Percentiles rank a stretch among this genome's conserved stretches.
Conservation (phyloP, 2,329 filamentous ascomycete genomes). For the Neopestalotiopsis sp. region DNA sequence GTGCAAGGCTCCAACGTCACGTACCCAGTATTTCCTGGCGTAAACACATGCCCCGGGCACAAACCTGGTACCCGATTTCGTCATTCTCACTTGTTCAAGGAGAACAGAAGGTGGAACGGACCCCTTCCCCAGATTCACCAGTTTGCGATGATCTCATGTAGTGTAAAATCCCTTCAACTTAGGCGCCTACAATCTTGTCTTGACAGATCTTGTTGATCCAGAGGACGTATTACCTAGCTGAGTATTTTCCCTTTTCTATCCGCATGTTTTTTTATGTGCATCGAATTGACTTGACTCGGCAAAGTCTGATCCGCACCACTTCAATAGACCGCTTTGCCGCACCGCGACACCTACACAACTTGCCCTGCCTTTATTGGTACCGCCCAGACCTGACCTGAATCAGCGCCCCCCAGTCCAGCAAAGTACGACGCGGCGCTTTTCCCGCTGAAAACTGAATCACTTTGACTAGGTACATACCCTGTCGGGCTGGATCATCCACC, state of each 20-base stretch:
- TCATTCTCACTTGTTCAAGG: background rate
- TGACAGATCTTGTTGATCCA: background rate
- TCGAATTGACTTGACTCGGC: background rate
- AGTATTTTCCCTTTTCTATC: background rate
- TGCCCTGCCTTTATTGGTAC: background rate
- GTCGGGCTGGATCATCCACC: constrained; percentile 4
- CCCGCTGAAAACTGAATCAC: constrained; percentile 11
- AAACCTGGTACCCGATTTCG: background rate
- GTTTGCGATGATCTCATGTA: background rate
- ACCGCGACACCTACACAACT: background rate
- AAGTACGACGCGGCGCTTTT: background rate
- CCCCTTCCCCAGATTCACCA: background rate
- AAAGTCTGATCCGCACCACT: background rate
- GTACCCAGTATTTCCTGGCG: no score
- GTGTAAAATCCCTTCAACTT: background rate
- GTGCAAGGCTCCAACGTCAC: no score
- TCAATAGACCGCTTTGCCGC: background rate
- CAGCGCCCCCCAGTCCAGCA: background rate
- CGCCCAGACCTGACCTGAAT: background rate
- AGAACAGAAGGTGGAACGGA: background rate
- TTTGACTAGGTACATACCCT: background rate
- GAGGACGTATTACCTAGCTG: background rate
- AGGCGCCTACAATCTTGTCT: background rate
- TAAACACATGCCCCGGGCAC: background rate
- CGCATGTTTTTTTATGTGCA: background rate